These are phyloP conservation scores for Allomyces javanicus DNA, from an alignment of 192 early-diverging fungal species.

Conservation along the genomic window DNA sequence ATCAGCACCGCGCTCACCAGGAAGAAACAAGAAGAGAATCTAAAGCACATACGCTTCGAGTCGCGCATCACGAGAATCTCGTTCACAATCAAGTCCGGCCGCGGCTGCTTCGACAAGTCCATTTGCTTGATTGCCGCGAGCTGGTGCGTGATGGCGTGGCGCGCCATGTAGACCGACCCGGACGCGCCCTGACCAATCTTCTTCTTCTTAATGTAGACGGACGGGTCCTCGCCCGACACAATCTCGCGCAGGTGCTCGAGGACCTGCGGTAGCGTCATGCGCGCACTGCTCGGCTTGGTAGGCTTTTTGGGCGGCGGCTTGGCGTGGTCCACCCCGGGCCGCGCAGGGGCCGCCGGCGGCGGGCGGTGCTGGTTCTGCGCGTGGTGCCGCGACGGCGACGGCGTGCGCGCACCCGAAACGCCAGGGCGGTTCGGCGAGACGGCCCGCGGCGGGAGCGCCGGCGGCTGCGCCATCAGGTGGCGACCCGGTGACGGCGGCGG, in stretches of 20 bases:
- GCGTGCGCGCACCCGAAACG: no score
- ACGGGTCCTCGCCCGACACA: constrained; percentile 80
- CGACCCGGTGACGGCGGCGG: no score
- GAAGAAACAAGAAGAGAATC: no score
- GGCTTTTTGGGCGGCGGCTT: no score
- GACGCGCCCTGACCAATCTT: constrained; percentile 96
- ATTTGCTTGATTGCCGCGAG: constrained; percentile 88
- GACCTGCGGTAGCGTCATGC: not conserved
- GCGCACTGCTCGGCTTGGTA: no score
- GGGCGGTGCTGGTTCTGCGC: not conserved
- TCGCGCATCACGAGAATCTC: constrained; percentile 90
- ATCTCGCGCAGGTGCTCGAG: constrained; percentile 10
- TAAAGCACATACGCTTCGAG: constrained; percentile 23
- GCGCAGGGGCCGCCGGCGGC: not conserved
- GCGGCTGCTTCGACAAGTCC: constrained; percentile 66
- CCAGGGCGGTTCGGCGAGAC: no score
- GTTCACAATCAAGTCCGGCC: constrained; percentile 78
- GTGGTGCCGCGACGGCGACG: not conserved
- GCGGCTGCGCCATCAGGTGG: no score
- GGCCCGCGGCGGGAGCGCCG: no score
- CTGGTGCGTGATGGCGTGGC: constrained; percentile 43
- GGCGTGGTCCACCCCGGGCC: not conserved
- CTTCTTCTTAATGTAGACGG: constrained; percentile 78
- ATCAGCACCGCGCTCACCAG: no score
- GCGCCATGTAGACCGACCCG: constrained; percentile 92